phyloP scores from a whole-genome alignment of 352 stramenopile species.

The Phytopythium delawarense region DNA sequence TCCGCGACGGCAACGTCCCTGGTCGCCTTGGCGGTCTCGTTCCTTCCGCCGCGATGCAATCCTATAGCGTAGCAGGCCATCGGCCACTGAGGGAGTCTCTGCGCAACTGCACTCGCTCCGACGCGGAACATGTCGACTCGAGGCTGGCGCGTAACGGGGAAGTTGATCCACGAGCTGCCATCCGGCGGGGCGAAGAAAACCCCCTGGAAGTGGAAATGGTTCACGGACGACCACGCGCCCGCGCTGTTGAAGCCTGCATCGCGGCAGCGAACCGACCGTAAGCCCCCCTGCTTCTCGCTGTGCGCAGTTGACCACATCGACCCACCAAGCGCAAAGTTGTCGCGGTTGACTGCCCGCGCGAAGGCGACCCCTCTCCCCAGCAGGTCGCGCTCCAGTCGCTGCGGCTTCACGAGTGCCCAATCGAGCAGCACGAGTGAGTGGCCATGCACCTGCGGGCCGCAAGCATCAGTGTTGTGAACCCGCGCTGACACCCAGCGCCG shows the following conservation, averaged over 20 bases:
- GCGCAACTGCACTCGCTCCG: slow-evolving; percentile 11
- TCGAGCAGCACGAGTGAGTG: slow-evolving; percentile 63
- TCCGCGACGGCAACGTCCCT: slow-evolving; percentile 4
- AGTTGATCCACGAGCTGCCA: slow-evolving; percentile 13
- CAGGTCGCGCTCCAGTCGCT: slow-evolving; percentile 30
- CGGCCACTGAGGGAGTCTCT: slow-evolving; percentile 36
- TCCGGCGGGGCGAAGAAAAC: slow-evolving; percentile 38
- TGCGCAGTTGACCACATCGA: neutral
- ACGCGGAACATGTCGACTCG: slow-evolving; percentile 26
- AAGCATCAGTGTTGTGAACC: neutral
- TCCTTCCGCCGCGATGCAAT: neutral
- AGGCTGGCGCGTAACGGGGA: slow-evolving; percentile 38
- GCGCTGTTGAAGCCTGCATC: slow-evolving; percentile 62
- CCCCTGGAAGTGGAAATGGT: slow-evolving; percentile 71
- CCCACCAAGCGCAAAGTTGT: slow-evolving; percentile 50
- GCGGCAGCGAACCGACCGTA: neutral
- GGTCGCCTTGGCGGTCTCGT: neutral
- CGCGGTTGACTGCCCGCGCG: slow-evolving; percentile 14
- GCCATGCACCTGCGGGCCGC: slow-evolving; percentile 35
- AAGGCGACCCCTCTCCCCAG: slow-evolving; percentile 22
- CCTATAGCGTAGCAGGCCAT: slow-evolving; percentile 42
- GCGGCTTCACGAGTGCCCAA: slow-evolving; percentile 24
- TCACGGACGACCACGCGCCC: slow-evolving; percentile 75
- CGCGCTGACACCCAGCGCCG: neutral
- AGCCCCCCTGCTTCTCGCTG: neutral